Base-by-base conservation (phyloP, 2,329 filamentous ascomycete species). In the Nothopassalora personata region DNA sequence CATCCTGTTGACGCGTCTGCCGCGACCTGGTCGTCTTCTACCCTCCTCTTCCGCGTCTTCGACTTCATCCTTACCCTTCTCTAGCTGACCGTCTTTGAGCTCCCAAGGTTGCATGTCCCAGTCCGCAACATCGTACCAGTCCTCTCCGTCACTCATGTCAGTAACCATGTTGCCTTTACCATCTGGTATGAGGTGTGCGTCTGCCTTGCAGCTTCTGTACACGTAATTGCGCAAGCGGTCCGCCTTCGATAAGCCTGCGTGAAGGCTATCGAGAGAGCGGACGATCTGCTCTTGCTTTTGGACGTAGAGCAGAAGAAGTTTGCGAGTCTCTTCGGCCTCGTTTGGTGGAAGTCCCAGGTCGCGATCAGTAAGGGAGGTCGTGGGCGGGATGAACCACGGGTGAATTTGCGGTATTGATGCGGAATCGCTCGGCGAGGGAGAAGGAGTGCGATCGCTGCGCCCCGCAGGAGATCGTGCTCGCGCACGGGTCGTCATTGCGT, bases 221-320 rank as follows among this genome's bases (percentile, higher is more conserved):
- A 94, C 88, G 19, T 85, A 82, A 67, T 84, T 85, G 30, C 90
- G 82, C 72, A 89, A 81, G 48, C 88, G 82, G 66, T 93, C 86
- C 1, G 89, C 89, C 66, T 83, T 83, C 61, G 91, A 78, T 54
- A 95, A 79, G 1, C 89, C 88, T 53, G 86, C 80, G 62, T 89
- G 86, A 52, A 94, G 78, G 60, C 81, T 83, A 57, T 83, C 81
- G 1, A 86, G 82, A 7, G 88, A 86, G 4, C 89, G 85, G 57
- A 89, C 87, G 1, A 93, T 85, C 71, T 94, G 90, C 68, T 94
- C 90, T 70, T 94, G 90, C 73, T 93, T 93, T 68, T 93, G 90
- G 28, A 93, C 85, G 71, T 90, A 93, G 10, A 90, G 77, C 64
- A 90, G 82, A 52, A 94, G 79, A 18, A 91, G 75, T 58, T 87